Evolutionary conservation across 352 stramenopile genomes (phyloP).

Genomic region (Phytophthora macrochlamydospora): DNA sequence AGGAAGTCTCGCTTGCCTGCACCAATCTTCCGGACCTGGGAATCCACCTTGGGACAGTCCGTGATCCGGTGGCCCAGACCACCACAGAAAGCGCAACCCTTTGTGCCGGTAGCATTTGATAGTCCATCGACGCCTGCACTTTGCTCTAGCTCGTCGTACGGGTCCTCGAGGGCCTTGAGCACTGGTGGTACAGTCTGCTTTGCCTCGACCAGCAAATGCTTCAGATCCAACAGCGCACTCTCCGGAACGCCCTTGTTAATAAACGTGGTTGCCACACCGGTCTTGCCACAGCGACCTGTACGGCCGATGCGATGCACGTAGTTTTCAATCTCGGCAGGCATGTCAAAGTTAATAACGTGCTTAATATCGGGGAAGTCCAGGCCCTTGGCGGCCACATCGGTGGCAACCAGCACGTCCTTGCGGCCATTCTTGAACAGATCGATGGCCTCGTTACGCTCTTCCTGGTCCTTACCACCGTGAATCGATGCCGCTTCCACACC

Average conservation of each 20-base stretch:
- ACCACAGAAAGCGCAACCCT: slow-evolving; percentile 98
- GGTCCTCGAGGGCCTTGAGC: slow-evolving; percentile 97
- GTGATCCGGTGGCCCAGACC: slow-evolving; percentile 98
- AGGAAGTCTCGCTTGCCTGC: slow-evolving; percentile 94
- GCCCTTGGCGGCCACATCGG: slow-evolving; percentile 96
- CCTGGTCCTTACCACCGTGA: slow-evolving; percentile 98
- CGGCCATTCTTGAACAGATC: slow-evolving; percentile 95
- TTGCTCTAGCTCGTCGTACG: slow-evolving; percentile 88
- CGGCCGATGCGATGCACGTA: slow-evolving; percentile 97
- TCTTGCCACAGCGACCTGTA: slow-evolving; percentile 96
- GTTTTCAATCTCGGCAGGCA: slow-evolving; percentile 96
- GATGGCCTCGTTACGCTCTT: slow-evolving; percentile 95
- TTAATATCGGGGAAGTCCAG: slow-evolving; percentile 98
- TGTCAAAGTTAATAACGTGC: slow-evolving; percentile 98
- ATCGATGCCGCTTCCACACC: slow-evolving; percentile 95
- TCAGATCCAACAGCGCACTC: slow-evolving; percentile 97
- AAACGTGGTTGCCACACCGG: slow-evolving; percentile 99
- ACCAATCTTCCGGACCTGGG: slow-evolving; percentile 95
- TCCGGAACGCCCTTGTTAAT: slow-evolving; percentile 96
- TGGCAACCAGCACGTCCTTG: slow-evolving; percentile 97
- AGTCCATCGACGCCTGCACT: slow-evolving; percentile 37
- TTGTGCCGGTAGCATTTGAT: slow-evolving; percentile 81
- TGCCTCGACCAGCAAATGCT: slow-evolving; percentile 98
- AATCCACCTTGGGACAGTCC: slow-evolving; percentile 99
- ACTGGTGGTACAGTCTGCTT: slow-evolving; percentile 98